Evolutionary conservation across 163 green algal genomes (phyloP), one percentile per base, ranked within the genome.

Genomic region (Picocystis sp.): DNA sequence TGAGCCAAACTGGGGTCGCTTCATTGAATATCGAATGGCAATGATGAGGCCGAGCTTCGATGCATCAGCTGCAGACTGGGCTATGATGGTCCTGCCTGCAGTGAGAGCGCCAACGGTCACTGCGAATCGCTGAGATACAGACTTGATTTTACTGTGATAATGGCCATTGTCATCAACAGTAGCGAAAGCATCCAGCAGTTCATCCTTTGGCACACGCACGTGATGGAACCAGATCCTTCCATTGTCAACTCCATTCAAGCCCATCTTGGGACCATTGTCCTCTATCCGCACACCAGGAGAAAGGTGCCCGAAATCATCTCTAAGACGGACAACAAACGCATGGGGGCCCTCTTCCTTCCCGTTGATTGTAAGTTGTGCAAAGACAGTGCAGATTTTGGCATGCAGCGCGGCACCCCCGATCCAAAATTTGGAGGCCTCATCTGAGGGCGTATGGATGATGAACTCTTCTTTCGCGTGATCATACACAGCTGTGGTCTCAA

Each of bases 321-420:
- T 67, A 43, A 95, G 68, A 56, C 75, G 78, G 23, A 94, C 82
- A 24, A 92, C 64, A 62, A 95, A 94, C 21, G 92, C 86, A 50
- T 95, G 86, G n/a, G 82, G 78, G 12, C 86, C 86, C 75, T 91
- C 45, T 58, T 72, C 73, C 49, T 68, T 60, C 54, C 73, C 67
- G 21, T 61, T 45, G 19, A 85, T 70, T 17, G 65, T 38, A 11
- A 67, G 55, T 46, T 67, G 60, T 15, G 60, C 60, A 77, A 93
- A 93, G 47, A 93, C 78, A 12, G 74, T 80, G 2, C 62, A 65
- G 74, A 74, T 93, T 61, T 92, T 79, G 23, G 83, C 83, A 54
- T 94, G 81, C 47, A 89, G 71, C 8, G 83, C 78, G 21, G 62
- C 58, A 72, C 93, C 93, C 50, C 83, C 93, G 71, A 94, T 94